These are phyloP conservation scores for Colletotrichum camelliae DNA, from an alignment of 2,329 filamentous ascomycete genomes.

Conservation along the genomic window DNA sequence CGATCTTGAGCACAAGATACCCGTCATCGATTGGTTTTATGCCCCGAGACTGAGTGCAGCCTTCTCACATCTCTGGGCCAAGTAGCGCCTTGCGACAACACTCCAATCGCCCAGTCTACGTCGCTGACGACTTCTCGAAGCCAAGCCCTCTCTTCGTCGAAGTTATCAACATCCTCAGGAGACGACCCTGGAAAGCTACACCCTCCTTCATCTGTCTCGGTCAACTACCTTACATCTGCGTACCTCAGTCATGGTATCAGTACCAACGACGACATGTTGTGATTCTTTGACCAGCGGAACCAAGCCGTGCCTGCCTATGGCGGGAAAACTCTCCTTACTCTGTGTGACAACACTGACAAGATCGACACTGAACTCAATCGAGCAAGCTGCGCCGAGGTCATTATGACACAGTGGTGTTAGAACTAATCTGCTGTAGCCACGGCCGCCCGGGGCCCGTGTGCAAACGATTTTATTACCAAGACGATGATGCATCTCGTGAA, in stretches of 20 bases:
- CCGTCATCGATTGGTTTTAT: not conserved
- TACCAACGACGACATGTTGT: not conserved
- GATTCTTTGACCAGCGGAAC: fast-evolving
- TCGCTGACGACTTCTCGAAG: not conserved
- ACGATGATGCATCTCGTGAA: not conserved
- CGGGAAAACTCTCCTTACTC: not conserved
- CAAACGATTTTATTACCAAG: not conserved
- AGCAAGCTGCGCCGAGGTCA: not conserved
- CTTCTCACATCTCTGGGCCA: not conserved
- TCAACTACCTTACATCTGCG: not conserved
- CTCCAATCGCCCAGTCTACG: not conserved
- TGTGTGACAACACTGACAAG: not conserved
- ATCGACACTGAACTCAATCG: not conserved
- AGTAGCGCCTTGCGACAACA: not conserved
- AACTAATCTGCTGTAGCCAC: not conserved
- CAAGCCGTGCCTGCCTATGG: fast-evolving
- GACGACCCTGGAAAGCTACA: fast-evolving
- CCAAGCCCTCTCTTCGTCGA: not conserved
- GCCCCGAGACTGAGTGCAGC: not conserved
- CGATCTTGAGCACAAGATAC: not conserved
- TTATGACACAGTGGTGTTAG: fast-evolving
- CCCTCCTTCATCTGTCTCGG: too few species aligned
- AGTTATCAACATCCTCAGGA: not conserved
- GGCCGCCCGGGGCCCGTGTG: not conserved
- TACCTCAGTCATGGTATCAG: not conserved